Base-by-base conservation (phyloP, 2,329 filamentous ascomycete genomes). In the Beauveria medogensis region DNA sequence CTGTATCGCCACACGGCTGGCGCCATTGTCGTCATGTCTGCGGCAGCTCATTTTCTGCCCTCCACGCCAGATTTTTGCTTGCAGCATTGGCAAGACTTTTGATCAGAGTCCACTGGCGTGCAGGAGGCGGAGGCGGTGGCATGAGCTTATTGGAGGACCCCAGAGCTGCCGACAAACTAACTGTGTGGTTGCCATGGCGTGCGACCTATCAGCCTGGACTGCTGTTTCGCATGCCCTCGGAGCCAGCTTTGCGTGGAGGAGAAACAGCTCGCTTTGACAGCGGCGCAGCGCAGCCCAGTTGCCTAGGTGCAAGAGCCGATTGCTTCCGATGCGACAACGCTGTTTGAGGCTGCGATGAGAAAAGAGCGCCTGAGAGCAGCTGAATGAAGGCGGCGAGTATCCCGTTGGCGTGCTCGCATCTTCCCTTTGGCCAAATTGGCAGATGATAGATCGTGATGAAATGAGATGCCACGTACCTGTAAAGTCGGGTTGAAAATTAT, bases 81-180 rank as follows among this genome's bases (percentile, higher is more conserved):
- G 34, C 34, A 5, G 59, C 53, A 56, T 56, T 55, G 52, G 59
- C 46, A 46, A 59, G 47, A 59, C 48, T 24, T 37, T 44, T 30
- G 48, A 20, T 14, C n/a, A 20, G 50, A 54, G 48, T 24, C 61
- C 61, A 62, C 61, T 40, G 56, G 20, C 34, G 24, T 59, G 56
- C 55, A 60, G 61, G 51, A 55, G 56, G 61, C 61, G 61, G 61
- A 62, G 50, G 61, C 26, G 7, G 28, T 16, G 37, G 34, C 28
- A 28, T 10, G 24, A 24, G 43, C 52, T 60, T 56, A 62, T 62
- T 62, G 55, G 61, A 62, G 50, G 55, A 44, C 55, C 18, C 26
- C 44, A 55, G 61, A 58, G 56, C 52, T 16, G 55, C 43, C 26
- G 14, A 44, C 44, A 24, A 47, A 43, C 55, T 51, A 59, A 46